phyloP scores from a whole-genome alignment of 192 early-diverging fungal species.

The Oehlia diaphana region DNA sequence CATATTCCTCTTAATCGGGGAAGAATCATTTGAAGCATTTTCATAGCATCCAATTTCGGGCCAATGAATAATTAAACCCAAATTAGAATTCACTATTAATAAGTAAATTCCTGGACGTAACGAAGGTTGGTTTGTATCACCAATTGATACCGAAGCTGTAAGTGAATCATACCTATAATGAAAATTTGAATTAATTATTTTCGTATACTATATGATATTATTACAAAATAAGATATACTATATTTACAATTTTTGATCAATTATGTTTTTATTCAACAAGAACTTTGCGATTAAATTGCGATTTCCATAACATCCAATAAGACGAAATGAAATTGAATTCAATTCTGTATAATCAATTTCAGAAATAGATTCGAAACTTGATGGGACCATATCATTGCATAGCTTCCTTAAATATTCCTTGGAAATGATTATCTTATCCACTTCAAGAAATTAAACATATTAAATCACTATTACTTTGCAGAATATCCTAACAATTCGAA shows the following conservation, averaged over 20 bases:
- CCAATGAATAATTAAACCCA: slow-evolving; percentile 29
- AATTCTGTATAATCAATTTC: slow-evolving; percentile 22
- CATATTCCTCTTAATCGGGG: slow-evolving; percentile 27
- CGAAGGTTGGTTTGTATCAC: no score
- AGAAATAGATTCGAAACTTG: slow-evolving; percentile 18
- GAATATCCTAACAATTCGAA: background rate
- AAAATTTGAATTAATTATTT: background rate
- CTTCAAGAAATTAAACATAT: background rate
- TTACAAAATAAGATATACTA: background rate
- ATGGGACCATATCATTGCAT: slow-evolving; percentile 24
- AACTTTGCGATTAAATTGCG: slow-evolving; percentile 16
- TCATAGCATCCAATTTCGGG: slow-evolving; percentile 27
- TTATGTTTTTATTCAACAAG: background rate
- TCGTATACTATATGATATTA: no score
- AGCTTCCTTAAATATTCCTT: slow-evolving; percentile 1
- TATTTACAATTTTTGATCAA: slow-evolving; percentile 12
- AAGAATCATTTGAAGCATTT: slow-evolving; percentile 4
- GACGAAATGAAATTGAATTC: background rate
- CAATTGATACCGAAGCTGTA: background rate
- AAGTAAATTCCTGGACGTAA: slow-evolving; percentile 11
- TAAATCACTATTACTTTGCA: background rate
- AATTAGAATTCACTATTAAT: background rate
- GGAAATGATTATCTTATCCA: slow-evolving; percentile 25
- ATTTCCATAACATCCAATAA: slow-evolving; percentile 29
- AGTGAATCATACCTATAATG: background rate